A percentile compares a stretch with the other conserved stretches of the same genome.
Conservation (phyloP, 768 basidiomycete species). For the Agrocybe praecox region DNA sequence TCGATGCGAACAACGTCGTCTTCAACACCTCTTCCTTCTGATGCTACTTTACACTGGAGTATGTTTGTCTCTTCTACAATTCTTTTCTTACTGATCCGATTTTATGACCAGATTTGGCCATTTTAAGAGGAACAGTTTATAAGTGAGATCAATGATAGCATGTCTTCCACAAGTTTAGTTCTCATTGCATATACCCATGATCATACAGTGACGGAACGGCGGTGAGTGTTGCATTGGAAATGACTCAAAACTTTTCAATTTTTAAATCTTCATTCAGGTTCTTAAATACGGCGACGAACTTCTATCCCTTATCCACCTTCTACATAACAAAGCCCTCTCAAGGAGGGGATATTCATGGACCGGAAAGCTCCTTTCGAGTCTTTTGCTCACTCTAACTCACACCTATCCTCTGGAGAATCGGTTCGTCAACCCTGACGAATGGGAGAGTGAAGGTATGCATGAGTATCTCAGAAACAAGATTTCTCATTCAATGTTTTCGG, state of each 20-base stretch:
- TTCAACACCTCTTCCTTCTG: slow-evolving; percentile 70
- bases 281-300: slow-evolving; percentile 66
- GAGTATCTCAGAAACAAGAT: not conserved
- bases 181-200: not conserved
- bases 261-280: slow-evolving; percentile 41
- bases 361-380: slow-evolving; percentile 73
- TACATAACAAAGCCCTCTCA: slow-evolving; percentile 72
- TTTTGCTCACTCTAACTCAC: slow-evolving; percentile 74
- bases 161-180: not conserved
- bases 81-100: not conserved
- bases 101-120: slow-evolving; percentile 58
- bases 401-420: slow-evolving; percentile 82
- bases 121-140: slow-evolving; percentile 78
- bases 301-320: slow-evolving; percentile 57
- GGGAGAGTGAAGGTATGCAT: slow-evolving; percentile 65
- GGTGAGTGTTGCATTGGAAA: slow-evolving; percentile 35
- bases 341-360: slow-evolving; percentile 85
- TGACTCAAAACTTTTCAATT: not conserved
- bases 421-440: slow-evolving; percentile 79
- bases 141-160: slow-evolving; percentile 50
- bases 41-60: slow-evolving; percentile 91
- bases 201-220: slow-evolving; percentile 56
- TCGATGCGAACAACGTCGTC: slow-evolving; percentile 71
- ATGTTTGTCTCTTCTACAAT: slow-evolving; percentile 25
- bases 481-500: not conserved